Base-by-base conservation (phyloP, 2,329 filamentous ascomycete genomes). In the Drechslera avenae region DNA sequence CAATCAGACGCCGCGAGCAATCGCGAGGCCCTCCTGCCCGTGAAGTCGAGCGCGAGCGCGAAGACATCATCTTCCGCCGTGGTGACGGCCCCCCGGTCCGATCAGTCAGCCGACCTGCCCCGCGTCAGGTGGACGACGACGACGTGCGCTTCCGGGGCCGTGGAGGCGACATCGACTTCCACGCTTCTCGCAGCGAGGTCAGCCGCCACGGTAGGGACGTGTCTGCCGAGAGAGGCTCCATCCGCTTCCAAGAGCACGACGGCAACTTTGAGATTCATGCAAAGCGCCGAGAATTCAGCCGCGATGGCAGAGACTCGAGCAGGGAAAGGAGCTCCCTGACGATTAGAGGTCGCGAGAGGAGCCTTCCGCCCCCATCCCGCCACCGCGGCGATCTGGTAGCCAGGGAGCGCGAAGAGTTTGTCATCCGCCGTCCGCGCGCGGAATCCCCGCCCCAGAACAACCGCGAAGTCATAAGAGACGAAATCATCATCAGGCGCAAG, bases 131-230 rank as follows among this genome's bases (percentile, higher is more conserved):
- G 39, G 71, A 73, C 26, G 64, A 71, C 23, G 79, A 82, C 46
- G 78, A 81, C 55, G 75, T 81, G 49, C 75, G 76, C 50, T 79
- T 82, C 68, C 64, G 76, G 45, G 74, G 74, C 50, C 66, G 69
- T 56, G 67, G 57, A 49, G 62, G 66, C 53, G 64, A 62, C 53
- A 67, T 68, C 23, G 74, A 78, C 41, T 62, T 65, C 50, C 64
- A 57, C 12, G 54, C 63, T 21, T 56, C 58, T 26, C 63, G 47
- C 51, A 62, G 59, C 43, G 63, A 66, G 39, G 52, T 66, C 50
- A 59, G 50, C 43, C 55, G 61, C 42, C 59, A 67, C 18, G 60
- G 57, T 44, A 42, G 60, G 26, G 65, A 66, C 32, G 45, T 64
- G 12, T 63, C 62, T 18, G 63, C 62, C 21, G 63, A 66, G 50